Evolutionary conservation across 139 green algal genomes (phyloP), one percentile per base, ranked within the genome.

Genomic region (Spirogloea muscicola): DNA sequence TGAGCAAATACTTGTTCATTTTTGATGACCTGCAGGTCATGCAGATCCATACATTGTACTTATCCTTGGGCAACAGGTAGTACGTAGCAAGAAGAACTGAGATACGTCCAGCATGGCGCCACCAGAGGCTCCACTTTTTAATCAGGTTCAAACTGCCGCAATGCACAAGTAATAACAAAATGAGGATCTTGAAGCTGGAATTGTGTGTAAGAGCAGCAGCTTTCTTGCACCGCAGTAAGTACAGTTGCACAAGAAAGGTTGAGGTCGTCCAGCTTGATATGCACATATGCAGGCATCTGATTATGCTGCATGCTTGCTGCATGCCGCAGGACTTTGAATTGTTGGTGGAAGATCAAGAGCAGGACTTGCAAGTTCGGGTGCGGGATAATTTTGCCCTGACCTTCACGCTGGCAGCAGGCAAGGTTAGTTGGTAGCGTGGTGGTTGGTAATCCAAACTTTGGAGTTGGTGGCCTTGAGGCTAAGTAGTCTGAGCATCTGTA

Each of bases 1-100:
- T n/a, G n/a, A n/a, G n/a, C n/a, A n/a, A n/a, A n/a, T n/a, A n/a
- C n/a, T n/a, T n/a, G n/a, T n/a, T n/a, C n/a, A n/a, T n/a, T n/a
- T n/a, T n/a, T n/a, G n/a, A n/a, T n/a, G n/a, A n/a, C 96, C 9
- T 71, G 16, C 21, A n/a, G 16, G 3, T 60, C 25, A 21, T 21
- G 46, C 29, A n/a, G 48, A 76, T 80, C 93, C 92, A 10, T 97
- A 92, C 85, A 90, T 87, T 72, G 84, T 88, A 16, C 79, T 97
- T 18, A 81, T 83, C 55, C 79, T 97, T 63, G 93, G 92, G 13
- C 68, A 85, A 29, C 92, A 97, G 81, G 88, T 89, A 1, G 49
- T 39, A 21, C 18, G 37, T 18, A 71, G 49, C 64, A 81, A 81
- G 57, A n/a, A 29, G 25, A 80, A 81, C 51, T 51, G 31, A 33